A percentile compares a stretch with the other conserved stretches of the same genome.
Evolutionary conservation across 2,329 filamentous ascomycete species (phyloP).

Genomic region (Colletotrichum melonis): DNA sequence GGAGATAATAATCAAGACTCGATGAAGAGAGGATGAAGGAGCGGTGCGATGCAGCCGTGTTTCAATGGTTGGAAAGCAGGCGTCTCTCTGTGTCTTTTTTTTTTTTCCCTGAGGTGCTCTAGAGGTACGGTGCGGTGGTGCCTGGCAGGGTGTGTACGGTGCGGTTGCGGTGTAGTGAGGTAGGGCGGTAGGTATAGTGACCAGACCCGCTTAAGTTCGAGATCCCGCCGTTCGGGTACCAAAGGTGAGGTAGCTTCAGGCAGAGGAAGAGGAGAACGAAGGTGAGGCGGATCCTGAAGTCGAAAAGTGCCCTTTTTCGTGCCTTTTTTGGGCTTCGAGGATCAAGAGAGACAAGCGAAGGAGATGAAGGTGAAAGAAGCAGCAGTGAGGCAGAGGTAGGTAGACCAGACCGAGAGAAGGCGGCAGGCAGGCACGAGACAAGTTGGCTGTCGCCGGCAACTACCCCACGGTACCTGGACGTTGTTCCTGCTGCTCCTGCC

Average conservation of each 20-base stretch:
- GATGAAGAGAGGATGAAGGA: constrained; percentile 19
- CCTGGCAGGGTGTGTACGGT: constrained; percentile 20
- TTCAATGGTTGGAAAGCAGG: constrained; percentile 33
- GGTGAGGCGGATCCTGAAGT: constrained; percentile 21
- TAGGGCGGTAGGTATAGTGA: neutral
- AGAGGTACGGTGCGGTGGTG: constrained; percentile 7
- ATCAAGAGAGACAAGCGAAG: constrained; percentile 26
- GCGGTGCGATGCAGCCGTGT: constrained; percentile 20
- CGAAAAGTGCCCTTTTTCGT: neutral
- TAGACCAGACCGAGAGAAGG: neutral
- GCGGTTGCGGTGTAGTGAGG: neutral
- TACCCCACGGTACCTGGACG: constrained; percentile 4
- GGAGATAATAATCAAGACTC: constrained; percentile 3
- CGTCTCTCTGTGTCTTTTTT: constrained; percentile 34
- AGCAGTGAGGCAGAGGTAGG: no score
- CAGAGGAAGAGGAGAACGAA: neutral
- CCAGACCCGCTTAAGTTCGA: constrained; percentile 32
- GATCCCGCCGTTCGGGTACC: constrained; percentile 25
- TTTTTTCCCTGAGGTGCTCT: constrained; percentile 39
- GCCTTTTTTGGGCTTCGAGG: neutral
- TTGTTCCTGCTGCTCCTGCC: neutral
- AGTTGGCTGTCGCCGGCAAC: neutral
- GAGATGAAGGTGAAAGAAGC: constrained; percentile 1
- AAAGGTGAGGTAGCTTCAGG: constrained; percentile 14
- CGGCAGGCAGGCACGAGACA: neutral